Conservation (phyloP, 192 early-diverging fungal genomes). For the Phycomyces nitens region DNA sequence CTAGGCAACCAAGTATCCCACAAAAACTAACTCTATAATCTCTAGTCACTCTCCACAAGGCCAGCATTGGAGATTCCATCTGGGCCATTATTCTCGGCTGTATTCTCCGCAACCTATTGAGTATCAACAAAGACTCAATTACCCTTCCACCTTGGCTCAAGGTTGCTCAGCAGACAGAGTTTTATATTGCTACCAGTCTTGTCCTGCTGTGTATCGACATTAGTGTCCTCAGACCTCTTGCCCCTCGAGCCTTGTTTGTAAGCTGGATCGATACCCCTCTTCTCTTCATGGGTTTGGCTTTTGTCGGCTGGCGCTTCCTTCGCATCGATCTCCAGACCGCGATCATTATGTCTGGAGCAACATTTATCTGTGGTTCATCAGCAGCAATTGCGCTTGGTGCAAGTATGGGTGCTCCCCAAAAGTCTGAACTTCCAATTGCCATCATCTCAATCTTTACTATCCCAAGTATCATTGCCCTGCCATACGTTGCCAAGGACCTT, state of each 20-base stretch:
- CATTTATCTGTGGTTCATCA: conserved; percentile 53
- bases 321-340: conserved; percentile 47
- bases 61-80: conserved; percentile 50
- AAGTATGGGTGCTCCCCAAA: conserved; percentile 39
- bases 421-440: conserved; percentile 52
- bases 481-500: conserved; percentile 48
- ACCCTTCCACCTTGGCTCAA: conserved; percentile 45
- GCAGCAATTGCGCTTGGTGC: conserved; percentile 48
- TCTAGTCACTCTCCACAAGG: conserved; percentile 34
- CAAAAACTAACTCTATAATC: conserved; percentile 1
- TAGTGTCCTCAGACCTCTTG: conserved; percentile 41
- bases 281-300: conserved; percentile 47
- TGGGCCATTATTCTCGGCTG: conserved; percentile 55
- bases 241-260: conserved; percentile 49
- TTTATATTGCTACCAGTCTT: conserved; percentile 51
- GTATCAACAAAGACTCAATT: neutral
- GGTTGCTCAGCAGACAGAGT: conserved; percentile 50
- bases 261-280: conserved; percentile 52
- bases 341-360: conserved; percentile 53
- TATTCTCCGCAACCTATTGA: conserved; percentile 35
- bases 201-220: conserved; percentile 52
- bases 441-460: conserved; percentile 56
- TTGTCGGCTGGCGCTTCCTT: conserved; percentile 39
- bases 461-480: conserved; percentile 50
- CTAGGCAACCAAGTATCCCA: too few species aligned